phyloP scores from a whole-genome alignment of 371 early-diverging fungal genomes.

The Mortierella sp. region DNA sequence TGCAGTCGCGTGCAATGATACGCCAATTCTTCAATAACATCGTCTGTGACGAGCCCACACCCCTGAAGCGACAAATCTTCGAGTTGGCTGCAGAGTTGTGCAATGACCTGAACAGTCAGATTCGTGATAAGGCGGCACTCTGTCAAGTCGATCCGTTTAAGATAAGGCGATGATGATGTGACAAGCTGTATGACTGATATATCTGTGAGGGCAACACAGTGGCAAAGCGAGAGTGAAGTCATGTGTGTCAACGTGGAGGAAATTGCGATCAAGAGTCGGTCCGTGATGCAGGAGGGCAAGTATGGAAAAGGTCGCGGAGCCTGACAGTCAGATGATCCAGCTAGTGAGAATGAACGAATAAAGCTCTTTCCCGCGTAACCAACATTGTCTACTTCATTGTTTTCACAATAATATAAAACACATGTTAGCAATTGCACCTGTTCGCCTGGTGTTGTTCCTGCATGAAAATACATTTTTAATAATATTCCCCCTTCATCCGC shows the following conservation, averaged over 20 bases:
- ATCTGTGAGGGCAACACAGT: slow-evolving; percentile 44
- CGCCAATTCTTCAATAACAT: slow-evolving; percentile 39
- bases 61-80: slow-evolving; percentile 37
- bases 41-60: slow-evolving; percentile 40
- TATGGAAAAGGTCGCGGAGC: slow-evolving; percentile 46
- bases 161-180: slow-evolving; percentile 44
- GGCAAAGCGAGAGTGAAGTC: slow-evolving; percentile 36
- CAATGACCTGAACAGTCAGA: slow-evolving; percentile 42
- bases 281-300: slow-evolving; percentile 48
- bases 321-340: slow-evolving; percentile 35
- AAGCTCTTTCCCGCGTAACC: slow-evolving; percentile 40
- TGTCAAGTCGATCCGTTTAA: slow-evolving; percentile 34
- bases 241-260: slow-evolving; percentile 30
- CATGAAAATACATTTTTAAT: not conserved
- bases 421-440: slow-evolving; percentile 1
- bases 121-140: slow-evolving; percentile 47
- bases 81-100: slow-evolving; percentile 34
- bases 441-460: not conserved
- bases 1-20: slow-evolving; percentile 29
- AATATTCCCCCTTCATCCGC: too few relatives aligned
- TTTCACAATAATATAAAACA: not conserved
- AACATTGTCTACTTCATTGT: slow-evolving; percentile 19
- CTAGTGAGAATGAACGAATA: slow-evolving; percentile 42
- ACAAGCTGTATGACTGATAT: slow-evolving; percentile 36
- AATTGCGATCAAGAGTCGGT: slow-evolving; percentile 30